Evolutionary conservation across 768 basidiomycete genomes (phyloP).

Genomic region (Leccinum fibrillosum): DNA sequence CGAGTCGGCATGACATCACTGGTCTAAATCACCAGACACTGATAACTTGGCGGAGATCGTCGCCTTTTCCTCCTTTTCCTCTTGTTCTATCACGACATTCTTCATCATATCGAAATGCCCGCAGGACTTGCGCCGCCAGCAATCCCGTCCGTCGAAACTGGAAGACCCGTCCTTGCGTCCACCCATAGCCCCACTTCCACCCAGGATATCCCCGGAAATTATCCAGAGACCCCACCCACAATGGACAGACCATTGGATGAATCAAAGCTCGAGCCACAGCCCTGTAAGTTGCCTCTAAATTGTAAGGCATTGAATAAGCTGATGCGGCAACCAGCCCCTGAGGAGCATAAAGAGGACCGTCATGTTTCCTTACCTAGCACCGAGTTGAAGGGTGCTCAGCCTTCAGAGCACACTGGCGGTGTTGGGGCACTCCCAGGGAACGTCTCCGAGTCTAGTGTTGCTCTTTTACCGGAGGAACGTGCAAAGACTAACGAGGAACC

Average conservation of each 20-base stretch:
- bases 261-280: background rate
- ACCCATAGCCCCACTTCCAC: background rate
- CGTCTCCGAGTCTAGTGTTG: conserved; percentile 43
- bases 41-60: conserved; percentile 3
- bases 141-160: conserved; percentile 16
- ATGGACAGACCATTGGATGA: background rate
- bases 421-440: conserved; percentile 50
- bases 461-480: conserved; percentile 48
- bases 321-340: conserved; percentile 8
- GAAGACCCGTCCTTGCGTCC: conserved; percentile 19
- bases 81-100: background rate
- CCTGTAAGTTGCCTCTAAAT: conserved; percentile 8
- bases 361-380: conserved; percentile 35
- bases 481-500: conserved; percentile 7
- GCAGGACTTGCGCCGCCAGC: conserved; percentile 9
- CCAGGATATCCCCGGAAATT: background rate
- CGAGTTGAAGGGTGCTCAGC: conserved; percentile 31
- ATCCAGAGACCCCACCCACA: background rate
- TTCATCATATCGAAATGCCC: conserved; percentile 8
- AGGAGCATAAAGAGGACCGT: background rate
- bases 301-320: background rate
- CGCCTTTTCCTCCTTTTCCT: background rate
- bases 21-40: conserved; percentile 1
- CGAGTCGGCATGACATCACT: conserved; percentile 27
- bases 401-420: conserved; percentile 35